Evolutionary conservation across 805 yeast genomes (phyloP).

Genomic region (Allodekkera sacchari): DNA sequence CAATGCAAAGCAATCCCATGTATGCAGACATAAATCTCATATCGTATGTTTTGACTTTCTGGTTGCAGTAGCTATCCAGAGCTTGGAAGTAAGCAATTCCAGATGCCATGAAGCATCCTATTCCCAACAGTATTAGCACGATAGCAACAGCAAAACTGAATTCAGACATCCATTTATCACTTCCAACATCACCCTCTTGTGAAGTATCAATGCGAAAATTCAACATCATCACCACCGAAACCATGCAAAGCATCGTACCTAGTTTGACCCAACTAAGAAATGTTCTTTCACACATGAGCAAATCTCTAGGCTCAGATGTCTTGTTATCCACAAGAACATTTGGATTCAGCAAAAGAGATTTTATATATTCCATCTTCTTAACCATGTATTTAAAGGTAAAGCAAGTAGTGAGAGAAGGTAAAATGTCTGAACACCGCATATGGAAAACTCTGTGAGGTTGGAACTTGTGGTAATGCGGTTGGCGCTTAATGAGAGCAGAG

Average conservation of each 20-base stretch:
- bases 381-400: neutral
- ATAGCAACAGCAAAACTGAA: constrained; percentile 22
- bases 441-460: too few species aligned
- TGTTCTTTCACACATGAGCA: constrained; percentile 45
- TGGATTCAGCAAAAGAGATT: constrained; percentile 8
- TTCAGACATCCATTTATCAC: constrained; percentile 4
- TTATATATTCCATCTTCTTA: too few species aligned
- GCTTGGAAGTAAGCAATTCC: constrained; percentile 36
- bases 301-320: constrained; percentile 46
- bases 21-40: constrained; percentile 21
- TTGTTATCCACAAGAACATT: constrained; percentile 26
- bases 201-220: constrained; percentile 36
- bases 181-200: constrained; percentile 6
- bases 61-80: constrained; percentile 34
- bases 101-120: constrained; percentile 30
- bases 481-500: too few species aligned
- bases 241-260: constrained; percentile 34
- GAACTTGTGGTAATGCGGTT: too few species aligned
- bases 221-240: constrained; percentile 37
- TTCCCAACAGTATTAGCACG: constrained; percentile 28
- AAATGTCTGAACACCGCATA: too few species aligned
- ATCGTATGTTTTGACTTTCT: constrained; percentile 31
- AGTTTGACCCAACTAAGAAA: constrained; percentile 41
- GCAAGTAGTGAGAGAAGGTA: too few species aligned
- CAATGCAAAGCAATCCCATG: constrained; percentile 3